Conservation (phyloP, 78 protist species). For the Isochrysis galbana region DNA sequence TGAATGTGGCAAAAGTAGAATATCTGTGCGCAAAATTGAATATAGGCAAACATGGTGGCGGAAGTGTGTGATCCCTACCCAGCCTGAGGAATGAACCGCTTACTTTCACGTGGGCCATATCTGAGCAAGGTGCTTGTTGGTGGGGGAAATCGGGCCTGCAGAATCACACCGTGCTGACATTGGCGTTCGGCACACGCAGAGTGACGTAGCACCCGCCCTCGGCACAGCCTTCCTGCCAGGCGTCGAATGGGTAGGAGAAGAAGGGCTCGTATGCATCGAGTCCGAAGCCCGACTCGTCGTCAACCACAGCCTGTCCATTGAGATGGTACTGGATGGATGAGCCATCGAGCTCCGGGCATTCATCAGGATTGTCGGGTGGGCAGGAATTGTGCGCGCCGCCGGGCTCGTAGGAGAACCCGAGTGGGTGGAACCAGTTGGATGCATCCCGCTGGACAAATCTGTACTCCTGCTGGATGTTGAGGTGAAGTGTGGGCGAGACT, state of each 20-base stretch:
- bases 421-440: neutral
- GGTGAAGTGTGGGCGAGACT: neutral
- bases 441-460: neutral
- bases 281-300: neutral
- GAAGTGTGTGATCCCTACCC: too few species aligned
- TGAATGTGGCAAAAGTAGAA: neutral
- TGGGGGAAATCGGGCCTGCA: too few species aligned
- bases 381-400: neutral
- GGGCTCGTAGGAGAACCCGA: neutral
- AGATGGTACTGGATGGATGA: neutral
- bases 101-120: too few species aligned
- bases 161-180: too few species aligned
- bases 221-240: neutral
- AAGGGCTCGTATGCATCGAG: neutral
- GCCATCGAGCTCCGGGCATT: neutral
- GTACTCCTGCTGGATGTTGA: neutral
- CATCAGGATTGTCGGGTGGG: neutral
- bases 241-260: neutral
- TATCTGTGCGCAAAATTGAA: too few species aligned
- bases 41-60: too few species aligned
- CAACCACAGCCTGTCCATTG: neutral
- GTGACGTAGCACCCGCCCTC: neutral
- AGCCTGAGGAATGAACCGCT: too few species aligned
- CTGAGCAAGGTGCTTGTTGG: too few species aligned
- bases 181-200: too few species aligned